phyloP scores from a whole-genome alignment of 495 filamentous ascomycete genomes.

The Aspergillus hancockii region DNA sequence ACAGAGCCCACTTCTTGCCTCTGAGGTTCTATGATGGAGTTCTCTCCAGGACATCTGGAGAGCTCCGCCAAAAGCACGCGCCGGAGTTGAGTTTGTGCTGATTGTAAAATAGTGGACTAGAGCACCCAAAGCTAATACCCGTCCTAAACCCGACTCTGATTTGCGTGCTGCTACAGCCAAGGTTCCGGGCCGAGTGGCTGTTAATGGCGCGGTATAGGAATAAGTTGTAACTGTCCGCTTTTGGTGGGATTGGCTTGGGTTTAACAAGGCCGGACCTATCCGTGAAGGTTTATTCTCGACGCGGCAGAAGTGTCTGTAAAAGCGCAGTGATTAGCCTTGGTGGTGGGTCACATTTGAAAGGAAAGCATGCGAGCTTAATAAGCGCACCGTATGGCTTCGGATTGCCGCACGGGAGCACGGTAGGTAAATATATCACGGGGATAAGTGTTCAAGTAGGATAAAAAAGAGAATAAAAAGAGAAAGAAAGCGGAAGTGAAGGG shows the following conservation, averaged over 20 bases:
- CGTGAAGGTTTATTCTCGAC: background rate
- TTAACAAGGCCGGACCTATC: background rate
- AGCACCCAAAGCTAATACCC: background rate
- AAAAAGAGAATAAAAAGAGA: no score
- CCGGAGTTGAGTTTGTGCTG: background rate
- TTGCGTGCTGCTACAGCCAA: background rate
- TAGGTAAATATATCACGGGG: no score
- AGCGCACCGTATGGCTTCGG: constrained; percentile 5
- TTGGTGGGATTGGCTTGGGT: background rate
- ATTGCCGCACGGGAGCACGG: background rate
- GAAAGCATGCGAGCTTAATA: background rate
- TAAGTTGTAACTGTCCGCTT: background rate
- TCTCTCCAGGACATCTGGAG: background rate
- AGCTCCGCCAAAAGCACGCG: background rate
- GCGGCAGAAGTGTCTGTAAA: background rate
- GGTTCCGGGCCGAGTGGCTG: background rate
- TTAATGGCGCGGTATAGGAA: background rate
- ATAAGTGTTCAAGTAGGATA: no score
- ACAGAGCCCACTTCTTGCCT: background rate
- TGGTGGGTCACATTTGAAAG: background rate
- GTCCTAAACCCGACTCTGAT: background rate
- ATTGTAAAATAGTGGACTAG: background rate
- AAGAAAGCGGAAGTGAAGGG: background rate
- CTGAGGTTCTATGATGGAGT: background rate
- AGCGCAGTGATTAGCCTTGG: background rate